Base-by-base conservation (phyloP, 2,329 filamentous ascomycete genomes). In the Alternaria ventricosa region DNA sequence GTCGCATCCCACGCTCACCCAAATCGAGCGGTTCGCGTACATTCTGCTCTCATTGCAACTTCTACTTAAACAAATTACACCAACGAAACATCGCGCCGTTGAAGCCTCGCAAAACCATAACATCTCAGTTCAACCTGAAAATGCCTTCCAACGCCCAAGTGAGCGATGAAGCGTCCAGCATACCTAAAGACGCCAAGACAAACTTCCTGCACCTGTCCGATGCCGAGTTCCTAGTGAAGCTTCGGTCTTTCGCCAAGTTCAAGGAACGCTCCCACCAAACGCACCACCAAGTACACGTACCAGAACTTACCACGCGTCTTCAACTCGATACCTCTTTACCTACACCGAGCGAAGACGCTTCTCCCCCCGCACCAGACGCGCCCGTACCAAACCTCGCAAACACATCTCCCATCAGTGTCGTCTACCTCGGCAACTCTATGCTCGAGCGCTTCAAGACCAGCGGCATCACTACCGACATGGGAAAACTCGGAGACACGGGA, bases 381-480 rank as follows among this genome's bases (percentile, higher is more conserved):
- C 22, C n/a, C 15, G 4, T 11, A 12, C 45, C 62, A 41, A 51
- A 68, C n/a, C 36, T 69, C 5, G n/a, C 56, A 13, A 68, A 65
- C n/a, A 63, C 18, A 3, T 55, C 36, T 2, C 33, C 18, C 6
- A 63, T 69, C 8, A 46, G 45, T 13, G 54, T 61, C 18, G 30
- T 69, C 22, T 71, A 67, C 25, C 63, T 68, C 12, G 64, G 64
- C n/a, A 70, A 65, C 55, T 69, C 66, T 1, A 70, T 69, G 68
- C 66, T 70, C 25, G 66, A 69, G 55, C 64, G 66, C 43, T 54
- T 70, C 25, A 70, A 70, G 44, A 68, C 61, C 7, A 70, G 64
- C 6, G 68, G 66, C 2, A 20, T 11, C 6, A 20, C 46, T 22
- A 70, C 68, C 0, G 30, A 45, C 2, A 27, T 69, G 4, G 67